These are phyloP conservation scores for Penicillium samsonianum DNA, from an alignment of 495 filamentous ascomycete genomes.

Conservation along the genomic window DNA sequence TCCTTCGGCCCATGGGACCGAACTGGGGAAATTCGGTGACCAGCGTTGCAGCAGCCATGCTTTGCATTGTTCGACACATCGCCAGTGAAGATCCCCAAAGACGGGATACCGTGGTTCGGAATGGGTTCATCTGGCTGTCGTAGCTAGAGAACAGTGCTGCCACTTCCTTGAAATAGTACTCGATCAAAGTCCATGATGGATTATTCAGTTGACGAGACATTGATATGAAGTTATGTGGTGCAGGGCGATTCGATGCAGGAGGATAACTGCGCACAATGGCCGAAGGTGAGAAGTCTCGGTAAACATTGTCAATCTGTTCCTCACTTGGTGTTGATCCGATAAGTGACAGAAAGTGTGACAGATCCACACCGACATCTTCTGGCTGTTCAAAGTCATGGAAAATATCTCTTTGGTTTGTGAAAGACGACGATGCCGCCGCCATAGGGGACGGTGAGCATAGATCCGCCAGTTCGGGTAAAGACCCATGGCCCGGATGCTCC, in stretches of 20 bases:
- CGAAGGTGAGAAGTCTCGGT: constrained; percentile 40
- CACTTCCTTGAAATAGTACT: constrained; percentile 63
- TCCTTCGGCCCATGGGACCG: constrained; percentile 49
- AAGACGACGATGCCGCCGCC: constrained; percentile 18
- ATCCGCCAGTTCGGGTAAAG: constrained; percentile 41
- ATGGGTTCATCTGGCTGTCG: constrained; percentile 60
- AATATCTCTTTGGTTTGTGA: constrained; percentile 22
- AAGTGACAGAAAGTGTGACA: constrained; percentile 37
- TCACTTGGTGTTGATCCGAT: constrained; percentile 28
- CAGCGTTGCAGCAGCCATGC: constrained; percentile 61
- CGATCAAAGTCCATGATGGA: constrained; percentile 55
- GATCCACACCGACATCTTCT: constrained; percentile 25
- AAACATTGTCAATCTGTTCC: constrained; percentile 23
- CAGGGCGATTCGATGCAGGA: constrained; percentile 23
- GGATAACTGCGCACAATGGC: constrained; percentile 44
- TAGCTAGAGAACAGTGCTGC: constrained; percentile 59
- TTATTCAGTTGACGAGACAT: constrained; percentile 46
- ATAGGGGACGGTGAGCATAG: constrained; percentile 30
- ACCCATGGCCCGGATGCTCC: constrained; percentile 34
- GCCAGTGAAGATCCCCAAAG: constrained; percentile 58
- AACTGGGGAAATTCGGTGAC: constrained; percentile 59
- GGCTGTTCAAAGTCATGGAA: constrained; percentile 32
- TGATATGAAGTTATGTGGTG: constrained; percentile 33
- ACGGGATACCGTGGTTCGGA: constrained; percentile 55
- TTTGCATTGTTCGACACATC: constrained; percentile 61